A percentile compares a stretch with the other conserved stretches of the same genome.
These are phyloP conservation scores for Lodderomyces parapsilosis DNA, from an alignment of 1,139 yeast species.

Conservation along the genomic window DNA sequence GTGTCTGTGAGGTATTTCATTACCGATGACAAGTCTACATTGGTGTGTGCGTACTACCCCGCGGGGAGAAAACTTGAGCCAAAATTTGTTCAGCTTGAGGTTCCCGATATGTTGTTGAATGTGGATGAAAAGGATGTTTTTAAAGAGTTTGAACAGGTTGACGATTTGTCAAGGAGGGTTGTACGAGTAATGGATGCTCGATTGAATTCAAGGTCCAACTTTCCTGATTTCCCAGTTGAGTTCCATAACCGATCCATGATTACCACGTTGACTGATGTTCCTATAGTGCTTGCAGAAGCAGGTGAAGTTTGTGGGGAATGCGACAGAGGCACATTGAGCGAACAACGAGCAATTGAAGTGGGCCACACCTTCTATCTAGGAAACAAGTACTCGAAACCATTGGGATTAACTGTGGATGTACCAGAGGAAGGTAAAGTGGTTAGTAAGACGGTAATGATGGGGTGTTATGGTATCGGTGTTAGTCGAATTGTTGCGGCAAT, in stretches of 20 bases:
- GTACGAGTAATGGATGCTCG: conserved; percentile 69
- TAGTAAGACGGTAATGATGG: conserved; percentile 53
- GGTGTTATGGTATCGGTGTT: conserved; percentile 95
- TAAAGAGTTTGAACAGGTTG: conserved; percentile 19
- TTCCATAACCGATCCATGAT: conserved; percentile 60
- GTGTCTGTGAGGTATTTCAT: conserved; percentile 54
- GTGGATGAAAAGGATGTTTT: conserved; percentile 30
- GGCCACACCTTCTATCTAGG: conserved; percentile 94
- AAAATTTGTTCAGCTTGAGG: conserved; percentile 45
- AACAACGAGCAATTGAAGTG: conserved; percentile 74
- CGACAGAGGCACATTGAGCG: conserved; percentile 50
- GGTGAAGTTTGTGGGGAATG: conserved; percentile 74
- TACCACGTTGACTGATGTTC: conserved; percentile 60
- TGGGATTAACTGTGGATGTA: conserved; percentile 54
- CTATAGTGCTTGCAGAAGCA: conserved; percentile 65
- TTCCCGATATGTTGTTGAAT: conserved; percentile 48
- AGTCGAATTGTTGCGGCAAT: conserved; percentile 83
- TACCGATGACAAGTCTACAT: conserved; percentile 48
- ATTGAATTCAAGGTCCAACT: conserved; percentile 53
- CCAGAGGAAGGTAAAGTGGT: conserved; percentile 42
- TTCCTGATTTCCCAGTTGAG: conserved; percentile 69
- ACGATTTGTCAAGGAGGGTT: conserved; percentile 45
- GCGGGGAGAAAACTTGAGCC: conserved; percentile 52
- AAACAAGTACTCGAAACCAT: conserved; percentile 67
- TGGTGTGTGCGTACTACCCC: conserved; percentile 73